Evolutionary conservation across 2,329 filamentous ascomycete species (phyloP).

Genomic region (Hypocrella siamensis): DNA sequence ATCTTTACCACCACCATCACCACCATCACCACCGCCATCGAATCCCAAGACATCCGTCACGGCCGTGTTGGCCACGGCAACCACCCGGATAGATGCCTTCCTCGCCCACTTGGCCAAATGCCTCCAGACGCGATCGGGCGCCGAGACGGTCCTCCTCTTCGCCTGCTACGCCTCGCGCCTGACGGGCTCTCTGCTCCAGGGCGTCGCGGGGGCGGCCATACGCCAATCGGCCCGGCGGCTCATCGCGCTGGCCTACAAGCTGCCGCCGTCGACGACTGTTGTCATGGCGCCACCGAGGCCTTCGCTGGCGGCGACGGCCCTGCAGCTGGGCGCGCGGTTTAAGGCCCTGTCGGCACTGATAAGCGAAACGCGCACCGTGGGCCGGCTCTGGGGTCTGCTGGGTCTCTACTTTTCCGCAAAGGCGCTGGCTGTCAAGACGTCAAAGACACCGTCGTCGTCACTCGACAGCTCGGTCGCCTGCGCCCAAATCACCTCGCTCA

Average conservation of each 20-base stretch:
- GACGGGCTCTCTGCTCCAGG: constrained; percentile 31
- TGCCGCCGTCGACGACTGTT: constrained; percentile 33
- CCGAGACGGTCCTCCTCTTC: constrained; percentile 54
- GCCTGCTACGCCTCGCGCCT: constrained; percentile 52
- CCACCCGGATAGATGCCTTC: constrained; percentile 29
- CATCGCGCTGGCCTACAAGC: constrained; percentile 33
- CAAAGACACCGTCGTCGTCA: constrained; percentile 20
- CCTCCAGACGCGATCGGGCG: constrained; percentile 50
- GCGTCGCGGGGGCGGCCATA: constrained; percentile 41
- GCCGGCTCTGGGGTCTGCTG: constrained; percentile 62
- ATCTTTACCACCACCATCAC: constrained; percentile 1
- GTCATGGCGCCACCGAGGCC: constrained; percentile 21
- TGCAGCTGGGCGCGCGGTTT: constrained; percentile 36
- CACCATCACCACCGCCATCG: constrained; percentile 1
- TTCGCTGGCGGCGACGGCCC: constrained; percentile 25
- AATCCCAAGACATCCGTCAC: constrained; percentile 5
- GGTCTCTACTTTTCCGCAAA: constrained; percentile 56
- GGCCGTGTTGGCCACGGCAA: constrained; percentile 5
- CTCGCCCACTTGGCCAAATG: constrained; percentile 43
- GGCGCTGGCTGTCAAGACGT: constrained; percentile 20
- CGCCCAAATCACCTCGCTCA: constrained; percentile 51
- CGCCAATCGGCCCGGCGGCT: constrained; percentile 33
- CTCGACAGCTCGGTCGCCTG: constrained; percentile 39
- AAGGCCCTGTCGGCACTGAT: constrained; percentile 49
- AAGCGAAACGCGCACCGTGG: constrained; percentile 55